A percentile compares a stretch with the other conserved stretches of the same genome.
phyloP scores from a whole-genome alignment of 352 stramenopile genomes.

The Globisporangium orthogonon region DNA sequence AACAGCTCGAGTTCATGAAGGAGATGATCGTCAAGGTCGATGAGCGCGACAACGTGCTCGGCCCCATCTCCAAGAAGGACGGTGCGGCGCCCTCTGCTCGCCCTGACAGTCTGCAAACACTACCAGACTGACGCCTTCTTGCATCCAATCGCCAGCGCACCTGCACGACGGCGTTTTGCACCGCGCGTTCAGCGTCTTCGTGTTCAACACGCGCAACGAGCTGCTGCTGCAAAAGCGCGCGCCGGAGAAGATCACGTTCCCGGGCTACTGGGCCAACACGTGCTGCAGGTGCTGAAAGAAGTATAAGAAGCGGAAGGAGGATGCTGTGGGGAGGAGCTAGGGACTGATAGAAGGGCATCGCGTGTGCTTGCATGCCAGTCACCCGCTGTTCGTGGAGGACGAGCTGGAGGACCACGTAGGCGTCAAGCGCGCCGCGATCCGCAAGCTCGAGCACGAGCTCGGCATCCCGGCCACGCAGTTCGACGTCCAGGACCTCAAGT shows the following conservation, averaged over 20 bases:
- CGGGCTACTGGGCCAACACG: slow-evolving; percentile 98
- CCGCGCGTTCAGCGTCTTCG: slow-evolving; percentile 81
- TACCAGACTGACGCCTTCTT: too few relatives aligned
- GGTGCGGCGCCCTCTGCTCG: slow-evolving; percentile 9
- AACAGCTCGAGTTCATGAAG: slow-evolving; percentile 88
- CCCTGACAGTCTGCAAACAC: too few relatives aligned
- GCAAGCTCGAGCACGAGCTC: slow-evolving; percentile 98
- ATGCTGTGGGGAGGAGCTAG: slow-evolving; percentile 4
- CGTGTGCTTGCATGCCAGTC: slow-evolving; percentile 28
- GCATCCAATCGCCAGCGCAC: slow-evolving; percentile 27
- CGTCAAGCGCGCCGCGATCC: slow-evolving; percentile 92
- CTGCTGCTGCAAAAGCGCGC: slow-evolving; percentile 90
- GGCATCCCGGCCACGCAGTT: slow-evolving; percentile 90
- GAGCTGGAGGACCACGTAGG: slow-evolving; percentile 81
- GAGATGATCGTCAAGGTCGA: slow-evolving; percentile 89
- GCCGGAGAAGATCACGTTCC: slow-evolving; percentile 98
- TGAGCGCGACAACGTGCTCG: slow-evolving; percentile 70
- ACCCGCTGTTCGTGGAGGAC: slow-evolving; percentile 92
- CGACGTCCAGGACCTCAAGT: slow-evolving; percentile 87
- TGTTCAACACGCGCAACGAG: slow-evolving; percentile 85
- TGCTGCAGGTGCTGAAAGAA: slow-evolving; percentile 85
- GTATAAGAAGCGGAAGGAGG: neutral
- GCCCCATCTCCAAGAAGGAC: slow-evolving; percentile 87
- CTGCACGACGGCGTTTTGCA: slow-evolving; percentile 75
- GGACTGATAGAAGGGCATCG: neutral